Evolutionary conservation across 768 basidiomycete genomes (phyloP).

Genomic region (Pleurotus cornucopiae): DNA sequence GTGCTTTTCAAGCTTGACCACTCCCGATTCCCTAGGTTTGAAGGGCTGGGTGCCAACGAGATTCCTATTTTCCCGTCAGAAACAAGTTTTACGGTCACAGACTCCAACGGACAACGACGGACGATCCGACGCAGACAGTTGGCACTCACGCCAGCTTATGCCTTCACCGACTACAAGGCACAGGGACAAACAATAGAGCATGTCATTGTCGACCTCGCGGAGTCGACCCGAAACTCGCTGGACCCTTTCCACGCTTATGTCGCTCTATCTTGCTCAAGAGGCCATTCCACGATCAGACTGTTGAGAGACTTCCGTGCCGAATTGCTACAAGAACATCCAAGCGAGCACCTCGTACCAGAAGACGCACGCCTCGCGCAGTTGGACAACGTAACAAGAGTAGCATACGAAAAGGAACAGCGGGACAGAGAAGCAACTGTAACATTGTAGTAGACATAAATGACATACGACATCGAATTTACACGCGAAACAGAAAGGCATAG

Average conservation of each 20-base stretch:
- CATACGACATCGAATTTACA: no score
- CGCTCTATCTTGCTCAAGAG: conserved; percentile 27
- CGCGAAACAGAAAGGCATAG: no score
- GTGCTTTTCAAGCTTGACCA: not conserved
- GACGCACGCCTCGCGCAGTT: no score
- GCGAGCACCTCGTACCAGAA: no score
- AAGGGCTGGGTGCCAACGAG: not conserved
- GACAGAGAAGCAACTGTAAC: no score
- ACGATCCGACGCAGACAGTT: conserved; percentile 11
- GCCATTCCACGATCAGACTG: conserved; percentile 23
- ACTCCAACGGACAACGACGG: no score
- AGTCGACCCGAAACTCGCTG: conserved; percentile 20
- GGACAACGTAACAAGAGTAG: no score
- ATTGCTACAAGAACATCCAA: no score
- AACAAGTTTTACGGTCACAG: not conserved
- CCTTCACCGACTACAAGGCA: conserved; percentile 22
- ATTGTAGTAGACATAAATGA: no score
- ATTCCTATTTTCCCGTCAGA: not conserved
- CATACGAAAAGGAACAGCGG: no score
- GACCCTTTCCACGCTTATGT: conserved; percentile 28
- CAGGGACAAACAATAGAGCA: conserved; percentile 20
- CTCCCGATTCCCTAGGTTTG: conserved; percentile 10
- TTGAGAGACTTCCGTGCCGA: conserved; percentile 20
- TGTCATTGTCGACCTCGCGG: conserved; percentile 19
- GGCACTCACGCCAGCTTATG: conserved; percentile 21